Evolutionary conservation across 495 filamentous ascomycete species (phyloP), one percentile per base, ranked within the genome.

Genomic region (Trichocladium antarcticum): DNA sequence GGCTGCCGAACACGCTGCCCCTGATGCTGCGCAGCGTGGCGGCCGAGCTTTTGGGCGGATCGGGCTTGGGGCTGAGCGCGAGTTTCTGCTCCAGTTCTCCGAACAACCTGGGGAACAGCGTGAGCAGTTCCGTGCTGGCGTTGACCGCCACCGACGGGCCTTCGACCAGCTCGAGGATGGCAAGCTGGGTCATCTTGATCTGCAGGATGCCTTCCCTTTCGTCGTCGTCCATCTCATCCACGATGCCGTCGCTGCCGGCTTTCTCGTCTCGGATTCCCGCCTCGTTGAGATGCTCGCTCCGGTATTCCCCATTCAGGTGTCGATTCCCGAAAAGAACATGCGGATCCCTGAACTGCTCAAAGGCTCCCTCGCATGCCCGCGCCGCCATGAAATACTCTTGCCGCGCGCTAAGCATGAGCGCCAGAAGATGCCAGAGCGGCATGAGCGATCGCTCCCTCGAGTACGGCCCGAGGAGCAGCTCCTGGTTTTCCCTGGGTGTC

Each of bases 161-260:
- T 59, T 95, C 85, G 14, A 84, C 57, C 10, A 89, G 70, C 64
- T 97, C 92, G 10, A 88, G 59, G 32, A 98, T 77, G 4, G 85
- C 75, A 50, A 98, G 72, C 56, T 95, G 87, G 7, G 89, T 95
- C 79, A 98, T 95, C 59, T 90, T 93, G 27, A 95, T 76, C 63
- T 96, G 84, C 19, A 98, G 63, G 21, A 96, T 83, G 16, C 75
- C 73, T 57, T 86, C 84, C 57, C 84, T 90, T 58, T 95, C 88
- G 32, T 79, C 78, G 47, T 76, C 74, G 42, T 82, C 79, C 73
- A 95, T 80, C 47, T 81, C 78, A 50, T 84, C 80, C 9, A 89
- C 77, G 17, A 85, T 57, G 6, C 78, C 79, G 38, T 65, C 38
- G 46, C 12, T 11, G 31, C 61, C 61, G 35, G 49, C 22, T 42